Percentiles rank a stretch among this genome's conserved stretches.
Evolutionary conservation across 768 basidiomycete species (phyloP).

Genomic region (Lactarius quietus): DNA sequence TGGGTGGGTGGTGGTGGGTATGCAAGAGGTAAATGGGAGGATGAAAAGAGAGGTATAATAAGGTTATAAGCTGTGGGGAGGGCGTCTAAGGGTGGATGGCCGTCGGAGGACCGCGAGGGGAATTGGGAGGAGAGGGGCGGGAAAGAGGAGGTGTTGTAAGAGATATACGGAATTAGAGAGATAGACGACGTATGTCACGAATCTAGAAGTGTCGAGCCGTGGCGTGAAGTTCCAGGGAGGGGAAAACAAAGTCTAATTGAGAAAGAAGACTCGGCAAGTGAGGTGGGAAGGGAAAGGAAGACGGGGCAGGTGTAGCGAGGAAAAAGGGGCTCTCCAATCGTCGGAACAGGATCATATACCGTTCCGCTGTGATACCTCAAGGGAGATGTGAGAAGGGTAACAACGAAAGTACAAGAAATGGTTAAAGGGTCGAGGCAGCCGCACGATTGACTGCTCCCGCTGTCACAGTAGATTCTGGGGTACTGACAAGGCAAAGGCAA

Average conservation of each 20-base stretch:
- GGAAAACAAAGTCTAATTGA: constrained; percentile 18
- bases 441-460: constrained; percentile 3
- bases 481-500: not conserved
- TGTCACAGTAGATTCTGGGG: not conserved
- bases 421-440: not conserved
- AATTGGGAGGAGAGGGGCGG: constrained; percentile 3
- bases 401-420: not conserved
- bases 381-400: not conserved
- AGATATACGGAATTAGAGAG: constrained; percentile 16
- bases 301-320: not conserved
- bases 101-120: constrained; percentile 14
- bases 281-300: constrained; percentile 8
- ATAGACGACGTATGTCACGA: not conserved
- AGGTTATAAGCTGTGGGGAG: constrained; percentile 13
- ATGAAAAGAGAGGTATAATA: not conserved
- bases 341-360: constrained; percentile 12
- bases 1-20: not conserved
- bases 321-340: constrained; percentile 9
- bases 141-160: constrained; percentile 1
- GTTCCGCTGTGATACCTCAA: not conserved
- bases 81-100: not conserved
- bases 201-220: constrained; percentile 21
- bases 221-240: constrained; percentile 12
- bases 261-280: constrained; percentile 10
- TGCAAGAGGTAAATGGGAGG: not conserved